phyloP scores from a whole-genome alignment of 768 basidiomycete species.

The Hebeloma cylindrosporum region DNA sequence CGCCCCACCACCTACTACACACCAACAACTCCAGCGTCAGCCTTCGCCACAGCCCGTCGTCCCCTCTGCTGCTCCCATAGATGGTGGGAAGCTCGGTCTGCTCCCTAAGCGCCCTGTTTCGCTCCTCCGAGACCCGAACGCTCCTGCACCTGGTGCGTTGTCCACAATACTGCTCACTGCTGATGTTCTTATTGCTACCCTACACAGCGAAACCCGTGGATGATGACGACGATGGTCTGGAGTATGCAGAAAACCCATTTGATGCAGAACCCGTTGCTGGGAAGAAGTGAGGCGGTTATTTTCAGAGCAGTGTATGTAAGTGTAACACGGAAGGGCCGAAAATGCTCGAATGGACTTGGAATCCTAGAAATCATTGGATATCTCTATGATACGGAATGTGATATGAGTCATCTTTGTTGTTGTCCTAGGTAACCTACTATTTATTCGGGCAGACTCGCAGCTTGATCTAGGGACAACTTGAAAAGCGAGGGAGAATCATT shows the following conservation, averaged over 20 bases:
- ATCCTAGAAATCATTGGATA: too few relatives aligned
- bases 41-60: slow-evolving; percentile 11
- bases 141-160: neutral
- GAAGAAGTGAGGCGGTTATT: too few relatives aligned
- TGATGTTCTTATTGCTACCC: neutral
- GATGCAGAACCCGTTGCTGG: slow-evolving; percentile 1
- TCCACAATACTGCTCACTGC: neutral
- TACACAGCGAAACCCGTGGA: slow-evolving; percentile 1
- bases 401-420: too few relatives aligned
- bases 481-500: too few relatives aligned
- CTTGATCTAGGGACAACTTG: too few relatives aligned
- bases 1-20: neutral
- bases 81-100: slow-evolving; percentile 62
- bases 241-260: slow-evolving; percentile 16
- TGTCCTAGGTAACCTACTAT: too few relatives aligned
- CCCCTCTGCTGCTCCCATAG: slow-evolving; percentile 11
- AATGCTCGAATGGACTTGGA: too few relatives aligned
- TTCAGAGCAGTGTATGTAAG: too few relatives aligned
- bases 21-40: slow-evolving; percentile 17
- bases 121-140: slow-evolving; percentile 24
- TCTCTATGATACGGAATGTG: too few relatives aligned
- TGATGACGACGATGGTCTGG: slow-evolving; percentile 13
- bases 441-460: too few relatives aligned
- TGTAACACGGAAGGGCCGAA: too few relatives aligned
- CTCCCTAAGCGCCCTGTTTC: slow-evolving; percentile 77